Conservation (phyloP, 805 yeast species). For the Sugiyamaella boreocaroliniensis region DNA sequence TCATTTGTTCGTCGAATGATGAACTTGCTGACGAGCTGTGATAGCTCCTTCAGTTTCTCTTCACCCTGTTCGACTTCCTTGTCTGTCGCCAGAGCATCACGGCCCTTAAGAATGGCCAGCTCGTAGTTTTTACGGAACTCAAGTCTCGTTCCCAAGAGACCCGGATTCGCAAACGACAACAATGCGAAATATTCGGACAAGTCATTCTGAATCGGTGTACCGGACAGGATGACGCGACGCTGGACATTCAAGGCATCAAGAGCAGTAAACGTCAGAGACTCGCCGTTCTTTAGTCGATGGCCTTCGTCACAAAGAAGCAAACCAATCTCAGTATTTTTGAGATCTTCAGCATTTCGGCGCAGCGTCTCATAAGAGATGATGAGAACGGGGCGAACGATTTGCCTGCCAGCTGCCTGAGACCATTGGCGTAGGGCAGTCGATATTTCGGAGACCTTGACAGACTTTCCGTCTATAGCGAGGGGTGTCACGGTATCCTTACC, state of each 20-base stretch:
- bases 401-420: constrained; percentile 83
- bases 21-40: constrained; percentile 74
- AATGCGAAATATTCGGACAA: constrained; percentile 88
- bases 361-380: constrained; percentile 93
- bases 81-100: constrained; percentile 87
- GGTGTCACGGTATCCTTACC: constrained; percentile 89
- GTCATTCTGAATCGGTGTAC: constrained; percentile 96
- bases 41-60: constrained; percentile 58
- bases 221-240: constrained; percentile 86
- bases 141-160: constrained; percentile 72
- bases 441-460: constrained; percentile 60
- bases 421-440: constrained; percentile 65
- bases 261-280: constrained; percentile 83
- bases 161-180: constrained; percentile 90
- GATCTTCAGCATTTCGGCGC: constrained; percentile 71
- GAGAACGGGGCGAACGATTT: constrained; percentile 85
- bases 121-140: constrained; percentile 87
- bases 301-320: constrained; percentile 82
- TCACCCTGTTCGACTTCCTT: constrained; percentile 66
- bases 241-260: constrained; percentile 76
- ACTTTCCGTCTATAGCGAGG: constrained; percentile 85
- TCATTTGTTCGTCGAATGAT: constrained; percentile 95
- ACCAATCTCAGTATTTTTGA: constrained; percentile 76
- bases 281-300: constrained; percentile 79
- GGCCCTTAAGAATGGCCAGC: constrained; percentile 66